Conservation (phyloP, 768 basidiomycete genomes). For the Hygrophoropsis aurantiaca region DNA sequence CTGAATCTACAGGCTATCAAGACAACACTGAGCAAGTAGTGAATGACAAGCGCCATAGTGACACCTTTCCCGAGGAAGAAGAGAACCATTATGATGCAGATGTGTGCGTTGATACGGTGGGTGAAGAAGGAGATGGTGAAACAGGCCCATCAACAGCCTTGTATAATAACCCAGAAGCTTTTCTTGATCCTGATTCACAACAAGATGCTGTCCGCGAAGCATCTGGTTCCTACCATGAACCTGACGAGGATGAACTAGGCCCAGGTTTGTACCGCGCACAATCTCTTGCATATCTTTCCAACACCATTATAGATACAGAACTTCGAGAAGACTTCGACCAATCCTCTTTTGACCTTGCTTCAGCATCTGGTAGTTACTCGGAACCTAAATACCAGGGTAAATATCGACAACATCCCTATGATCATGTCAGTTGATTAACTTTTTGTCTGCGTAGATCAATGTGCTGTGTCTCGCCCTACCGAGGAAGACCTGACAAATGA, state of each 20-base stretch:
- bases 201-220: background rate
- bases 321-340: too few relatives aligned
- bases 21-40: constrained; percentile 34
- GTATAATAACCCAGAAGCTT: constrained; percentile 19
- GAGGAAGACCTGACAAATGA: constrained; percentile 17
- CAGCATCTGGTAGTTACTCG: too few relatives aligned
- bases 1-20: constrained; percentile 33
- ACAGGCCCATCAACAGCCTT: constrained; percentile 15
- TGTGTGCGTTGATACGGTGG: constrained; percentile 17
- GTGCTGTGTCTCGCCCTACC: too few relatives aligned
- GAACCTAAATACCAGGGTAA: too few relatives aligned
- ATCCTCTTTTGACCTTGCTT: too few relatives aligned
- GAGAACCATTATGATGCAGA: constrained; percentile 11
- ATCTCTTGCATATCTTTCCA: too few relatives aligned
- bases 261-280: too few relatives aligned
- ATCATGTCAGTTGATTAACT: too few relatives aligned
- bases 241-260: too few relatives aligned
- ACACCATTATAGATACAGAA: too few relatives aligned
- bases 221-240: background rate
- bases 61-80: constrained; percentile 31
- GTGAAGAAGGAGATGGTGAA: constrained; percentile 19
- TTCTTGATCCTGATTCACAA: constrained; percentile 9
- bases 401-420: too few relatives aligned
- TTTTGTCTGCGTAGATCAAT: too few relatives aligned
- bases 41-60: constrained; percentile 35